Conservation (phyloP, 192 early-diverging fungal species). For the Coemansia sp. region DNA sequence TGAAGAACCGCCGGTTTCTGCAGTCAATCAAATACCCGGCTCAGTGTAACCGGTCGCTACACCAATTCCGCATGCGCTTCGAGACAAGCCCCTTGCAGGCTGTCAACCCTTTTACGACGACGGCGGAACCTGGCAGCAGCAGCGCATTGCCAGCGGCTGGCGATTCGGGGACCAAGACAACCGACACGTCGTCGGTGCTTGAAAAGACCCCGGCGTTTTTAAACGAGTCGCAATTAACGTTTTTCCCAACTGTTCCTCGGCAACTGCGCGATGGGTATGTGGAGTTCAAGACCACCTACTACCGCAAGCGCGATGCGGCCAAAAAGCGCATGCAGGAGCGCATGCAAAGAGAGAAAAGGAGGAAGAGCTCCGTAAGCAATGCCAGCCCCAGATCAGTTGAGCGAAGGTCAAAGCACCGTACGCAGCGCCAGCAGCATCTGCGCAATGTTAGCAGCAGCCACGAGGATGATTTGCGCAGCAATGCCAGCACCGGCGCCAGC, state of each 20-base stretch:
- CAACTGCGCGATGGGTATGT: constrained; percentile 51
- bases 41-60: constrained; percentile 56
- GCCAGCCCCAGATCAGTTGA: constrained; percentile 29
- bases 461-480: neutral
- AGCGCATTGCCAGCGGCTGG: neutral
- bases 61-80: constrained; percentile 54
- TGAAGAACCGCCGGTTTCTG: constrained; percentile 48
- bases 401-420: constrained; percentile 26
- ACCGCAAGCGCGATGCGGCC: constrained; percentile 49
- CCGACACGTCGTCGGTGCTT: neutral
- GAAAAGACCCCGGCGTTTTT: constrained; percentile 14
- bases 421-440: neutral
- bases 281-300: constrained; percentile 54
- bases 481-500: neutral
- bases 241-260: constrained; percentile 54
- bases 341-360: constrained; percentile 27
- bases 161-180: neutral
- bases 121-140: neutral
- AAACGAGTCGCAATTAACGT: constrained; percentile 49
- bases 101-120: constrained; percentile 6
- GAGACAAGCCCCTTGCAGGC: constrained; percentile 41
- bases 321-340: constrained; percentile 52
- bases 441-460: constrained; percentile 17
- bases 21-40: constrained; percentile 51
- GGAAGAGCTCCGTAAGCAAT: constrained; percentile 23